Percentiles rank a stretch among this genome's conserved stretches.
Conservation (phyloP, 75 land plant species). For the Isoetes taiwanensis region DNA sequence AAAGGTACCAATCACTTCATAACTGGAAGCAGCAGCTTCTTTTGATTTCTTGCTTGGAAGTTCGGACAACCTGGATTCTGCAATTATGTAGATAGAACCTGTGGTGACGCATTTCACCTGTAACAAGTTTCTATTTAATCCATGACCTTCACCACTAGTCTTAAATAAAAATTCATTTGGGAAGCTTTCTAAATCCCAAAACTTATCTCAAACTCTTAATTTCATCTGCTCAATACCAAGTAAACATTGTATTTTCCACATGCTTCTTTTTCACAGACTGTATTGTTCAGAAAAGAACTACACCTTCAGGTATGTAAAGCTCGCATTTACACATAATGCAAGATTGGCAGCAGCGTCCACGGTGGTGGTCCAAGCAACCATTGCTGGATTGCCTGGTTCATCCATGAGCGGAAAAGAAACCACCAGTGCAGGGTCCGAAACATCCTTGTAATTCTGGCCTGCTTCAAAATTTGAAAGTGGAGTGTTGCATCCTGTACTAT, state of each 20-base stretch:
- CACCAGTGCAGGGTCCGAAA: constrained; percentile 86
- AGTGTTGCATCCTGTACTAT: constrained; percentile 95
- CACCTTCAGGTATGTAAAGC: constrained; percentile 76
- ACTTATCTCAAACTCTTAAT: neutral
- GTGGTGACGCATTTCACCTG: constrained; percentile 59
- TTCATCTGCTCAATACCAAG: too few relatives aligned
- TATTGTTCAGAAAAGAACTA: too few relatives aligned
- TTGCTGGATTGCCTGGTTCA: constrained; percentile 53
- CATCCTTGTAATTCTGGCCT: constrained; percentile 77
- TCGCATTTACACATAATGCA: constrained; percentile 82
- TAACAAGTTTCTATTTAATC: too few relatives aligned
- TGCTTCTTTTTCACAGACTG: too few relatives aligned
- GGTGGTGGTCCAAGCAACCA: constrained; percentile 99
- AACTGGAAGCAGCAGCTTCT: constrained; percentile 22
- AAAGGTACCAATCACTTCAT: constrained; percentile 44
- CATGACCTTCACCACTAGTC: too few relatives aligned
- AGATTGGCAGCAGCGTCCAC: constrained; percentile 99
- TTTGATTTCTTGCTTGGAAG: constrained; percentile 52
- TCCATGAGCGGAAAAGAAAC: constrained; percentile 73
- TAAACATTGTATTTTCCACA: too few relatives aligned
- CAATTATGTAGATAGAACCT: constrained; percentile 66
- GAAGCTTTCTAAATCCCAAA: constrained; percentile 3
- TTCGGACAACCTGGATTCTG: constrained; percentile 56
- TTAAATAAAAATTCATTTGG: neutral
- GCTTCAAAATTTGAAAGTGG: constrained; percentile 92